Evolutionary conservation across 2,329 filamentous ascomycete genomes (phyloP).

Genomic region (Daldinia sp.): DNA sequence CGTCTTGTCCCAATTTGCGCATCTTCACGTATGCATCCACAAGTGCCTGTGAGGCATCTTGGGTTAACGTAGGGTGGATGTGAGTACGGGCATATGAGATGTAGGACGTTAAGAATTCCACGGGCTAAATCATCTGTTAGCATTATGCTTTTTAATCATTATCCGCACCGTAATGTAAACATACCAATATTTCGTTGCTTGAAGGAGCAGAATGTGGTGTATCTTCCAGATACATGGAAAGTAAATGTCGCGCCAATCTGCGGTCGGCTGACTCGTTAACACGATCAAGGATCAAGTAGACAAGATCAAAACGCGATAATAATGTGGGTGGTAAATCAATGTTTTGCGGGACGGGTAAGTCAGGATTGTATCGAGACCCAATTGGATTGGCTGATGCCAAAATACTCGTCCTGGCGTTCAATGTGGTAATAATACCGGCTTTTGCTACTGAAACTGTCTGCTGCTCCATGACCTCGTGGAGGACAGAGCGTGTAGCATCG

Average conservation of each 20-base stretch:
- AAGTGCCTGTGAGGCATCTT: slow-evolving; percentile 84
- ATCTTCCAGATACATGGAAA: slow-evolving; percentile 97
- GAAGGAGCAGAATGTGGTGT: slow-evolving; percentile 85
- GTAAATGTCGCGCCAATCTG: slow-evolving; percentile 88
- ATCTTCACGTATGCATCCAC: slow-evolving; percentile 92
- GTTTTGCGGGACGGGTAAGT: slow-evolving; percentile 95
- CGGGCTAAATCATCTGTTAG: slow-evolving; percentile 68
- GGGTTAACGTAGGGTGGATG: slow-evolving; percentile 84
- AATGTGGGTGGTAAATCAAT: slow-evolving; percentile 97
- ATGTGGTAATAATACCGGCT: slow-evolving; percentile 94
- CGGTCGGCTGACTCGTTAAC: slow-evolving; percentile 92
- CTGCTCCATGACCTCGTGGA: slow-evolving; percentile 91
- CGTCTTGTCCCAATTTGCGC: slow-evolving; percentile 90
- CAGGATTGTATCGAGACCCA: slow-evolving; percentile 96
- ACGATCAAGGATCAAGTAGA: slow-evolving; percentile 95
- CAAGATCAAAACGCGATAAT: slow-evolving; percentile 94
- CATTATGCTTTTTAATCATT: slow-evolving; percentile 9
- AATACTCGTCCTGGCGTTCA: slow-evolving; percentile 96
- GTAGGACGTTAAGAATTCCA: slow-evolving; percentile 96
- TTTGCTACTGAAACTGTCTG: slow-evolving; percentile 88
- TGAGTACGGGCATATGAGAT: slow-evolving; percentile 94
- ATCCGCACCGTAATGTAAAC: slow-evolving; percentile 50
- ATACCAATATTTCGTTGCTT: slow-evolving; percentile 81
- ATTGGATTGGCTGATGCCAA: slow-evolving; percentile 98
- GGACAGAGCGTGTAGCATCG: slow-evolving; percentile 80